phyloP scores from a whole-genome alignment of 140 eudicot genomes.

The Senecio squalidus region DNA sequence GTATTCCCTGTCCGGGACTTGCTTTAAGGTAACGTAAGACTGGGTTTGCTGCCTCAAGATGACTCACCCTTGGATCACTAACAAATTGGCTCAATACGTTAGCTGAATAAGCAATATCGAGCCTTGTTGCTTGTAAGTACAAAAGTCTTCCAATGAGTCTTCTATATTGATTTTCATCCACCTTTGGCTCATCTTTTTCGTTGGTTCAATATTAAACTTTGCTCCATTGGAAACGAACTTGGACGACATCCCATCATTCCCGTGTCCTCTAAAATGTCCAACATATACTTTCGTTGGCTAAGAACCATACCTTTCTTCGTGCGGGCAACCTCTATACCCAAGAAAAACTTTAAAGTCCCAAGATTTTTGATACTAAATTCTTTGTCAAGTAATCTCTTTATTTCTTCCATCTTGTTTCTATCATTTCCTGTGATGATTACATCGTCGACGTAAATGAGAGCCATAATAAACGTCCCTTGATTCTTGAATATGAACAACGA shows the following conservation, averaged over 20 bases:
- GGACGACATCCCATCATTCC: slow-evolving; percentile 3
- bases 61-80: not conserved
- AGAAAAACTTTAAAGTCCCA: not conserved
- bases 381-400: not conserved
- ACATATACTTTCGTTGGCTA: no score
- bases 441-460: not conserved
- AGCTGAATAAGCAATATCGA: not conserved
- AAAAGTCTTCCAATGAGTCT: not conserved
- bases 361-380: slow-evolving; percentile 3
- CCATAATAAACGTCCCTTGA: not conserved
- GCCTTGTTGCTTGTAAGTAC: not conserved
- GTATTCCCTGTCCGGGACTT: not conserved
- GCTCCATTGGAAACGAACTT: not conserved
- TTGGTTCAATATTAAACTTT: not conserved
- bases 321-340: not conserved
- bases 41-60: not conserved
- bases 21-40: not conserved
- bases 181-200: not conserved
- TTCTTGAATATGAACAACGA: not conserved
- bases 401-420: not conserved
- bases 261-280: not conserved
- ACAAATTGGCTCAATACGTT: not conserved
- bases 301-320: not conserved
- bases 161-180: slow-evolving; percentile 1
- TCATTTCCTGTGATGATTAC: not conserved